A percentile compares a stretch with the other conserved stretches of the same genome.
phyloP scores from a whole-genome alignment of 2,329 filamentous ascomycete species.

The Botrytis byssoidea region DNA sequence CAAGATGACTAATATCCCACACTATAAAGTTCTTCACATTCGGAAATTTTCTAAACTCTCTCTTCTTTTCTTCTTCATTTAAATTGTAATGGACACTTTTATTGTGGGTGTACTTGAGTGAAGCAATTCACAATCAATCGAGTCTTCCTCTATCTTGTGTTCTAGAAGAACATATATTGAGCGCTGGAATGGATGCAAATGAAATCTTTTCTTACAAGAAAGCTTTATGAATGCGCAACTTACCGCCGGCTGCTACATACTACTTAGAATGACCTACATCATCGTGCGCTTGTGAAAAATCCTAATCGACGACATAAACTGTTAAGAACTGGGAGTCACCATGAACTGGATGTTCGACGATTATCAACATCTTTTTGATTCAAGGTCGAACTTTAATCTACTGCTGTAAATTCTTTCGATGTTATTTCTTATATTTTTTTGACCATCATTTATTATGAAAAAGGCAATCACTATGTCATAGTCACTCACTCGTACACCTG shows the following conservation, averaged over 20 bases:
- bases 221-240: slow-evolving; percentile 52
- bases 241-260: slow-evolving; percentile 72
- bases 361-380: not conserved
- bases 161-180: slow-evolving; percentile 52
- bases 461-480: not conserved
- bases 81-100: slow-evolving; percentile 65
- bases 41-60: slow-evolving; percentile 26
- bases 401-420: not conserved
- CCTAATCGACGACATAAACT: not conserved
- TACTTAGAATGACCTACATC: not conserved
- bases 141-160: slow-evolving; percentile 73
- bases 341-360: too few relatives aligned
- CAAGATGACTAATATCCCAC: slow-evolving; percentile 24
- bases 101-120: slow-evolving; percentile 68
- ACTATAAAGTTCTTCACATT: slow-evolving; percentile 30
- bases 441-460: not conserved
- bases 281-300: not conserved
- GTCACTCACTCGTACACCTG: not conserved
- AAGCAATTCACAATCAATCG: slow-evolving; percentile 45
- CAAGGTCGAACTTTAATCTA: not conserved
- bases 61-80: slow-evolving; percentile 44
- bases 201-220: slow-evolving; percentile 45
- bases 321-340: not conserved
- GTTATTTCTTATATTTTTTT: not conserved
- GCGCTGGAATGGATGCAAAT: slow-evolving; percentile 73